Conservation (phyloP, 345 rosid species). For the Moricandia arvensis region DNA sequence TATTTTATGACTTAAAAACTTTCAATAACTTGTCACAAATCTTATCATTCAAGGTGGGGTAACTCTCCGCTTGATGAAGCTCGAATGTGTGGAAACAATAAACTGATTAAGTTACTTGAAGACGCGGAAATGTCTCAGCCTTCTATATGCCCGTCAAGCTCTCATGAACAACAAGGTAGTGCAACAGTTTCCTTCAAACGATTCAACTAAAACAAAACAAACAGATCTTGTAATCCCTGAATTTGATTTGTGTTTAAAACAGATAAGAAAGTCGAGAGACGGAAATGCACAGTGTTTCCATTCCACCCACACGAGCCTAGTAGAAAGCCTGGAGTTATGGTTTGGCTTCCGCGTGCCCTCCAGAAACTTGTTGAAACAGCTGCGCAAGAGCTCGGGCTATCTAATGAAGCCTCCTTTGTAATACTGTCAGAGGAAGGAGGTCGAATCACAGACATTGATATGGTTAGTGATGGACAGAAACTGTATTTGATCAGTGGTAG, state of each 20-base stretch:
- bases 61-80: slow-evolving; percentile 79
- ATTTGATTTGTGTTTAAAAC: slow-evolving; percentile 2
- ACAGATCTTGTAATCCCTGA: background rate
- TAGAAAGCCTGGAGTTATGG: slow-evolving; percentile 59
- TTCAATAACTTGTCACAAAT: background rate
- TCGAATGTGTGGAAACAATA: slow-evolving; percentile 72
- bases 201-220: background rate
- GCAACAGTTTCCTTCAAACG: background rate
- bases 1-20: background rate
- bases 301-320: slow-evolving; percentile 54
- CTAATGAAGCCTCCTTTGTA: slow-evolving; percentile 34
- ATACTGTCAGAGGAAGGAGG: slow-evolving; percentile 72
- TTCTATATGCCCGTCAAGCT: too few species aligned
- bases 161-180: slow-evolving; percentile 40
- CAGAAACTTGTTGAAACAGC: slow-evolving; percentile 61
- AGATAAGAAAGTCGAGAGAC: slow-evolving; percentile 45
- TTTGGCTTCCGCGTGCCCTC: slow-evolving; percentile 63
- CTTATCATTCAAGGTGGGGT: slow-evolving; percentile 61
- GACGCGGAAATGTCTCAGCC: slow-evolving; percentile 51
- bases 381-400: slow-evolving; percentile 46
- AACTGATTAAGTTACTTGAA: slow-evolving; percentile 74
- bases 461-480: slow-evolving; percentile 72
- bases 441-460: slow-evolving; percentile 58
- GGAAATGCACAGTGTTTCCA: slow-evolving; percentile 75
- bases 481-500: slow-evolving; percentile 52